phyloP scores from a whole-genome alignment of 2,329 filamentous ascomycete species.

The Aureobasidium sp. region DNA sequence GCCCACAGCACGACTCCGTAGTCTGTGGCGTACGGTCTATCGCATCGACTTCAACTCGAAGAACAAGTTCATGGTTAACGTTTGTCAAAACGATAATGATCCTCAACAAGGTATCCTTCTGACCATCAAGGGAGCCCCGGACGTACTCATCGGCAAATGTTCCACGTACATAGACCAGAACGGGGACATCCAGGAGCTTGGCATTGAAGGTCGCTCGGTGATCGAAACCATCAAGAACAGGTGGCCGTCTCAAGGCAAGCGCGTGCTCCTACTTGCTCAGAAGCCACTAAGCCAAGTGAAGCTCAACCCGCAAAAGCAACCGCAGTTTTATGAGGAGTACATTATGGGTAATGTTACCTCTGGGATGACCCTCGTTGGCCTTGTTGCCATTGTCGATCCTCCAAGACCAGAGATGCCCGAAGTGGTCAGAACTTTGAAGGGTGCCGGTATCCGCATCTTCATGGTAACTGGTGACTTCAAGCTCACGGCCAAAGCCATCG shows the following conservation, averaged over 20 bases:
- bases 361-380: conserved; percentile 45
- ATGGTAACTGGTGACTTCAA: conserved; percentile 79
- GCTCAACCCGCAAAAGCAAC: conserved; percentile 39
- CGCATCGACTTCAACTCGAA: conserved; percentile 72
- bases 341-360: conserved; percentile 54
- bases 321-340: conserved; percentile 45
- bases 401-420: conserved; percentile 52
- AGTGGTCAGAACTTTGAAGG: conserved; percentile 54
- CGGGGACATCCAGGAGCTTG: conserved; percentile 46
- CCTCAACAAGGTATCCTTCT: conserved; percentile 36
- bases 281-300: conserved; percentile 52
- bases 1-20: conserved; percentile 51
- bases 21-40: conserved; percentile 57
- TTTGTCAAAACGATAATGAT: conserved; percentile 39
- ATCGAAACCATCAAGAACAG: conserved; percentile 56
- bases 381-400: conserved; percentile 53
- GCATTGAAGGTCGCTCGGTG: conserved; percentile 43
- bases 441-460: conserved; percentile 65
- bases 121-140: conserved; percentile 73
- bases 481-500: conserved; percentile 65
- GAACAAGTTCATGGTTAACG: conserved; percentile 72
- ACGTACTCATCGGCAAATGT: conserved; percentile 61
- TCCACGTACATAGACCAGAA: conserved; percentile 48
- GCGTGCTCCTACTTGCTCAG: conserved; percentile 58
- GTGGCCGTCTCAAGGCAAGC: conserved; percentile 61